phyloP scores from a whole-genome alignment of 148 eudicot species.

The Limonium bicolor region DNA sequence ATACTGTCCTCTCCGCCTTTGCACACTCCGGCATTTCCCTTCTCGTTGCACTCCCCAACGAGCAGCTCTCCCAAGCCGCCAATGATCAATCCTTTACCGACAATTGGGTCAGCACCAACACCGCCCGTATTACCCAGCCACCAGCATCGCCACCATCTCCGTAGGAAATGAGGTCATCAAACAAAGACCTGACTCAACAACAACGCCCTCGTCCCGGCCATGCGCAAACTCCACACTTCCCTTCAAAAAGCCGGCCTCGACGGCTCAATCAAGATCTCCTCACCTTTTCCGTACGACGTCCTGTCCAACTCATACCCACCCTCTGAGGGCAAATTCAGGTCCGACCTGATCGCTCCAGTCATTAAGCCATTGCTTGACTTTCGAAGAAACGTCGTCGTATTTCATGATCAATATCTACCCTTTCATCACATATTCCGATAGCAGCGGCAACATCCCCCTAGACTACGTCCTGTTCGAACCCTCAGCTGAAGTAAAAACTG shows the following conservation, averaged over 20 bases:
- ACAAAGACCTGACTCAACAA: background rate
- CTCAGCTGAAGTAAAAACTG: slow-evolving; percentile 5
- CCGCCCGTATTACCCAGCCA: background rate
- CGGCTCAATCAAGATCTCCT: background rate
- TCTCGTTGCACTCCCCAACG: slow-evolving; percentile 5
- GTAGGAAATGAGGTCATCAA: slow-evolving; percentile 10
- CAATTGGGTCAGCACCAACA: background rate
- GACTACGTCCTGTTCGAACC: slow-evolving; percentile 5
- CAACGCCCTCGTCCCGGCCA: background rate
- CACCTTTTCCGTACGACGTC: background rate
- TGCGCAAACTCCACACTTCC: slow-evolving; percentile 4
- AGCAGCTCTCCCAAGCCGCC: slow-evolving; percentile 8
- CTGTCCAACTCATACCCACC: slow-evolving; percentile 6
- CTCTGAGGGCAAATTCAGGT: slow-evolving; percentile 1
- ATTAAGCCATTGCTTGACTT: slow-evolving; percentile 1
- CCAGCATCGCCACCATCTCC: slow-evolving; percentile 1
- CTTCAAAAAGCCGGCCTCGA: background rate
- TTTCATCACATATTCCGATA: slow-evolving; percentile 3
- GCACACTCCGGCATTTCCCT: slow-evolving; percentile 1
- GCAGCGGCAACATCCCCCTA: background rate
- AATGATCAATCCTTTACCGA: background rate
- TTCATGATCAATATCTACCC: slow-evolving; percentile 10
- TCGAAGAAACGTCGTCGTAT: slow-evolving; percentile 2
- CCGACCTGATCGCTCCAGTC: background rate
- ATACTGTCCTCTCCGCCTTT: slow-evolving; percentile 6